Base-by-base conservation (phyloP, 2,329 filamentous ascomycete genomes). In the Dothistroma pini region DNA sequence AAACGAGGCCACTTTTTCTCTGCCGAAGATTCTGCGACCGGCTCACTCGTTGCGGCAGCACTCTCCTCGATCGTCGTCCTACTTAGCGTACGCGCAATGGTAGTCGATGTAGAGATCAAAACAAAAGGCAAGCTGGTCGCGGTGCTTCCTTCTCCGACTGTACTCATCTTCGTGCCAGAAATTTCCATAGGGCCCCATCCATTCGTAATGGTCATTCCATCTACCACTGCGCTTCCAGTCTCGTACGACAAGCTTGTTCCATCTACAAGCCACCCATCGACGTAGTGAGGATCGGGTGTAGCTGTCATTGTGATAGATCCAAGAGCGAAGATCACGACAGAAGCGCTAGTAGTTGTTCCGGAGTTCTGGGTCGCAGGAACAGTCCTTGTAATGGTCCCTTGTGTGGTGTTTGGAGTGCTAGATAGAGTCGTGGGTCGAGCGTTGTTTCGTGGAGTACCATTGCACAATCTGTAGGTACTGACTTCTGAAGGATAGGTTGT, bases 391-490 rank as follows among this genome's bases (percentile, higher is more conserved):
- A 19, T 41, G 7, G 14, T 25, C 16, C 52, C 54, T 16, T 56
- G 14, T 3, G 58, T 62, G 9, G 56, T 58, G 25, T 47, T 57
- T 12, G n/a, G 59, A 16, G 19, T 31, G 2, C 21, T 25, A 11
- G 51, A 48, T 10, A 57, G 52, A 10, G 67, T 69, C 2, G 16
- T 48, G 7, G 66, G 67, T 21, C 56, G 25, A n/a, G 57, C 29
- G 32, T 70, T 58, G 4, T 64, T 66, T 9, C 69, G 62, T 2
- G 68, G 52, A 11, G 59, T 63, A 22, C 68, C 67, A 59, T 71
- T 68, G 53, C 68, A 70, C 0, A 70, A 57, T 16, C 58, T 68
- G 25, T 70, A 71, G 0, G 62, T 59, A 47, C 60, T 67, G 11
- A 58, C 53, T 25, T 44, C 29, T 1, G 60, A 5, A 0, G 65